Percentiles rank a stretch among this genome's conserved stretches.
These are phyloP conservation scores for Xenoacremonium recifei DNA, from an alignment of 2,329 filamentous ascomycete species.

Conservation along the genomic window DNA sequence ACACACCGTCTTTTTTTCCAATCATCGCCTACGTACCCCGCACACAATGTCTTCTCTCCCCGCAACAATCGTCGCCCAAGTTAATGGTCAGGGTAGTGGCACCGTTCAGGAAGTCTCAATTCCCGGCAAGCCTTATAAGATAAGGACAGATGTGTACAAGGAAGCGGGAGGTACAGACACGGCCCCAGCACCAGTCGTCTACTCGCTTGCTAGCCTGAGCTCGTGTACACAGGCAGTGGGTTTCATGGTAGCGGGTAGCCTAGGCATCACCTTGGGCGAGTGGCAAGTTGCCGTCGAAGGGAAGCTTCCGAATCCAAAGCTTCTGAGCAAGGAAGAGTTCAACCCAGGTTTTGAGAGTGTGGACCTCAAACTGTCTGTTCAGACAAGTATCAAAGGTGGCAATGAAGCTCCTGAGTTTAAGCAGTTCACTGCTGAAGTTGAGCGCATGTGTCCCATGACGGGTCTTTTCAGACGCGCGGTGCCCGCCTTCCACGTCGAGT, in stretches of 20 bases:
- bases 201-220: constrained; percentile 2
- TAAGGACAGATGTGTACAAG: constrained; percentile 1
- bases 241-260: constrained; percentile 1
- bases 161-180: constrained; percentile 1
- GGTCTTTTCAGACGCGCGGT: not conserved
- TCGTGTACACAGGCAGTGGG: constrained; percentile 1
- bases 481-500: not conserved
- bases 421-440: constrained; percentile 1
- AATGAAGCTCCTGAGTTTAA: constrained; percentile 1
- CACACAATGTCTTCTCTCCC: too few species aligned
- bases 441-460: constrained; percentile 2
- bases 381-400: not conserved
- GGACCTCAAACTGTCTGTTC: not conserved
- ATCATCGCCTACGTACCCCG: too few species aligned
- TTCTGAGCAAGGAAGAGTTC: not conserved
- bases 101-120: not conserved
- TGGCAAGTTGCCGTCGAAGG: constrained; percentile 1
- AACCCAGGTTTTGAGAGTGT: constrained; percentile 2
- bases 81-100: constrained; percentile 1
- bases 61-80: not conserved
- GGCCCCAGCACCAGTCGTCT: constrained; percentile 1
- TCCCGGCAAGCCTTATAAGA: constrained; percentile 1
- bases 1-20: too few species aligned
- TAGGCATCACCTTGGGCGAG: constrained; percentile 1
- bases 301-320: not conserved